Evolutionary conservation across 257 asterid species (phyloP).

Genomic region (Lavandula angustifolia): DNA sequence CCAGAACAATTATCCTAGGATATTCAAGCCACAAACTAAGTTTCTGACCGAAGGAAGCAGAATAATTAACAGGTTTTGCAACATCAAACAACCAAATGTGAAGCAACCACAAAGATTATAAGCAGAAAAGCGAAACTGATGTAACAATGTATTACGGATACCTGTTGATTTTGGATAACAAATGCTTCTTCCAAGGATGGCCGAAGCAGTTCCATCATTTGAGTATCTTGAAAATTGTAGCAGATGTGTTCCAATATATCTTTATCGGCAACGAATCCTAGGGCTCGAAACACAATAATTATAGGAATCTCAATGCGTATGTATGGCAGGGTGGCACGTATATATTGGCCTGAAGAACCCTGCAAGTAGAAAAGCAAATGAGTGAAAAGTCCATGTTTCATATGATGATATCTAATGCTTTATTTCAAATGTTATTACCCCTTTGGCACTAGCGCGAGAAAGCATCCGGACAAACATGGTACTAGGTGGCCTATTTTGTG

Average conservation of each 20-base stretch:
- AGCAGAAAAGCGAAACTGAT: conserved; percentile 20
- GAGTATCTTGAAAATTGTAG: conserved; percentile 89
- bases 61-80: neutral
- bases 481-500: conserved; percentile 95
- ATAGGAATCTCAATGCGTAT: conserved; percentile 95
- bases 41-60: neutral
- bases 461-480: conserved; percentile 98
- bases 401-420: neutral
- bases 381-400: conserved; percentile 12
- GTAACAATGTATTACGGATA: conserved; percentile 27
- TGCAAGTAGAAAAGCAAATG: conserved; percentile 36
- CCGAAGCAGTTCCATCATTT: conserved; percentile 96
- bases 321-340: conserved; percentile 94
- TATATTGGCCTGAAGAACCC: conserved; percentile 98
- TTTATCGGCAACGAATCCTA: conserved; percentile 97
- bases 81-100: conserved; percentile 3
- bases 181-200: conserved; percentile 98
- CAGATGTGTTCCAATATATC: conserved; percentile 94
- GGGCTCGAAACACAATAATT: conserved; percentile 87
- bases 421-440: conserved; percentile 55
- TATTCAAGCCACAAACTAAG: neutral
- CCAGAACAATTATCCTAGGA: neutral
- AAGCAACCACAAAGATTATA: conserved; percentile 4
- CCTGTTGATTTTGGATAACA: conserved; percentile 98
- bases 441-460: conserved; percentile 94